Evolutionary conservation across 2,329 filamentous ascomycete species (phyloP), one percentile per base, ranked within the genome.

Genomic region (Fusarium coffeatum): DNA sequence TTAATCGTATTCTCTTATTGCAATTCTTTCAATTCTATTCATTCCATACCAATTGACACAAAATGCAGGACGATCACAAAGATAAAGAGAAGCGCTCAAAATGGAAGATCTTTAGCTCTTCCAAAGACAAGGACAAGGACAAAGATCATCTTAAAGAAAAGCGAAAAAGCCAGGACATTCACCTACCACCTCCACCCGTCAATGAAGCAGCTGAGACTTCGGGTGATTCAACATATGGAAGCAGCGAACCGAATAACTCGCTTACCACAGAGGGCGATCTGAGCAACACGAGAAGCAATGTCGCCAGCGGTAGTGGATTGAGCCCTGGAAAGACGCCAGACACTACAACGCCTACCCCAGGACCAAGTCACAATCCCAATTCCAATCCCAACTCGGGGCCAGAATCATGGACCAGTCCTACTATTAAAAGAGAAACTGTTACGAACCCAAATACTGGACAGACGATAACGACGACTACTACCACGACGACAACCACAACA

Each of bases 401-500:
- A 6, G 63, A 66, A 2, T 49, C 63, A 12, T 66, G 65, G 43
- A 66, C 32, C 12, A 61, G 63, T 20, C 63, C 63, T 1, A 66
- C 63, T 0, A 66, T 66, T 13, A 66, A 61, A 25, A 60, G 62
- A 34, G 63, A 66, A 41, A 66, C 63, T 2, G 55, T 66, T 6
- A 66, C 63, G 30, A 66, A 66, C 16, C 72, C 72, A 9, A 74
- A 62, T n/a, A 74, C 72, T 0, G 72, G 72, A 8, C 72, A 74
- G 50, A 73, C 66, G 8, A 59, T 73, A 22, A 74, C 72, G 2
- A 74, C 72, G 2, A 72, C 73, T 5, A 73, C 70, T 0, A 72
- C 72, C 0, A 62, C 74, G 0, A 59, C 73, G 0, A 79, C 81
- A 0, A 81, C 80, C 8, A 78, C 77, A 0, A 74, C 72, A 1